Base-by-base conservation (phyloP, 1,284 basidiomycete genomes). In the Pseudozyma thailandica region DNA sequence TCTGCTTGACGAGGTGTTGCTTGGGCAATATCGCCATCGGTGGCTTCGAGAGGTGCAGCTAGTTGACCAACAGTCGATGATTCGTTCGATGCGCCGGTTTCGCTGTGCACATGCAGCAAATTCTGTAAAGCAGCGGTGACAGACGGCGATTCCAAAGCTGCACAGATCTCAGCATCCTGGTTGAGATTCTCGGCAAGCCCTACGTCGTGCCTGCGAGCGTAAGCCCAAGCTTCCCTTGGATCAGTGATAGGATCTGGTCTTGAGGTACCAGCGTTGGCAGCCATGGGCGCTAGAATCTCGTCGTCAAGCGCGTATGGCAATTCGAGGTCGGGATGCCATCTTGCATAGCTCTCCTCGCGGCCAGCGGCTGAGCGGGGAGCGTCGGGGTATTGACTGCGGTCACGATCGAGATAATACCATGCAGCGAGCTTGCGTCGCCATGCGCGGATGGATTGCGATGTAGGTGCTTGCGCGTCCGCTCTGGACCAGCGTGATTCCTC, bases 351-450 rank as follows among this genome's bases (percentile, higher is more conserved):
- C 42, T 61, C 52, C 30, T 61, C 39, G 25, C 20, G 56, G 20
- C 46, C 45, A 13, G 10, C 28, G 10, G 21, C 12, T 16, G 35
- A 7, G 12, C 25, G 28, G n/a, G 46, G 45, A 33, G 58, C 38
- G n/a, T 61, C 50, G 10, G 58, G 57, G 42, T 53, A 68, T 15
- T n/a, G 46, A 6, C 23, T 10, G 10, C 38, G 25, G 39, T 68
- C 53, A 27, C 64, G 58, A 35, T 68, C 64, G 28, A 68, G 57
- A 27, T 56, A 37, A 20, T 68, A 68, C 64, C 64, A 68, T 13
- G 57, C 57, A 23, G 64, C 58, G 7, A 68, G 42, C 46, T 61
- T 68, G 26, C 64, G 57, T 61, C 64, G 52, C 64, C 64, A 68
- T 4, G 64, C 41, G 15, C 58, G 57, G 18, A 68, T 68, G 7